Conservation (phyloP, 352 stramenopile species). For the Phytopythium aichiense region DNA sequence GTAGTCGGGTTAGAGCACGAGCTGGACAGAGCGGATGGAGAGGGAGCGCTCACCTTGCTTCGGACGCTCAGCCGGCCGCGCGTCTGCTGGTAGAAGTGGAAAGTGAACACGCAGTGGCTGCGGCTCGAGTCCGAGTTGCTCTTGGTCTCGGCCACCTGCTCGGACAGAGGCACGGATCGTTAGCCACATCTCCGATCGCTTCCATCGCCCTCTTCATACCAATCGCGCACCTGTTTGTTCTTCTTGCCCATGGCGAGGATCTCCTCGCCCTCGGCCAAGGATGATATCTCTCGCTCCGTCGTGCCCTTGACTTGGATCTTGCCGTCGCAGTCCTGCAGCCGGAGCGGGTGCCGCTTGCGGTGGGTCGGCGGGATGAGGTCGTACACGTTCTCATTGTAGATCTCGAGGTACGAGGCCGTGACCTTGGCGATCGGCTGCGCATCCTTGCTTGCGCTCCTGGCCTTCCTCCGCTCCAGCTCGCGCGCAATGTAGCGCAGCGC, state of each 20-base stretch:
- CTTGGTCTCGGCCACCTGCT: slow-evolving; percentile 81
- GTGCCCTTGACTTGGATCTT: slow-evolving; percentile 87
- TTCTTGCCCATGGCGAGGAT: slow-evolving; percentile 60
- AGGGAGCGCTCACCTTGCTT: slow-evolving; percentile 19
- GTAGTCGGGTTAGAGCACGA: background rate
- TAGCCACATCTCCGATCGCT: background rate
- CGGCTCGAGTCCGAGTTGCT: slow-evolving; percentile 90
- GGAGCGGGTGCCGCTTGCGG: slow-evolving; percentile 54
- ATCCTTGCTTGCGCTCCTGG: slow-evolving; percentile 15
- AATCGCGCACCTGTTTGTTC: slow-evolving; percentile 36
- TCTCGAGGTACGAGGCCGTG: slow-evolving; percentile 95
- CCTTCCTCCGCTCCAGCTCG: slow-evolving; percentile 45
- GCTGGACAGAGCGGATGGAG: background rate
- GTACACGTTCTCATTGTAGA: slow-evolving; percentile 99
- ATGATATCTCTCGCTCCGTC: slow-evolving; percentile 55
- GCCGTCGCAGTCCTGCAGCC: slow-evolving; percentile 83
- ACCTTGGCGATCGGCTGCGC: slow-evolving; percentile 36
- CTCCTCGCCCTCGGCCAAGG: slow-evolving; percentile 63
- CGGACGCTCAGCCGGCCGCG: slow-evolving; percentile 16
- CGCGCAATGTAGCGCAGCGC: slow-evolving; percentile 69
- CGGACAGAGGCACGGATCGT: background rate
- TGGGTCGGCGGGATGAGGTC: slow-evolving; percentile 86
- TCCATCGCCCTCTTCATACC: background rate
- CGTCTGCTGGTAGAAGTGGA: slow-evolving; percentile 61
- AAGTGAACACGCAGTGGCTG: slow-evolving; percentile 89